Conservation (phyloP, 2,329 filamentous ascomycete species). For the Lecanicillium sp. region DNA sequence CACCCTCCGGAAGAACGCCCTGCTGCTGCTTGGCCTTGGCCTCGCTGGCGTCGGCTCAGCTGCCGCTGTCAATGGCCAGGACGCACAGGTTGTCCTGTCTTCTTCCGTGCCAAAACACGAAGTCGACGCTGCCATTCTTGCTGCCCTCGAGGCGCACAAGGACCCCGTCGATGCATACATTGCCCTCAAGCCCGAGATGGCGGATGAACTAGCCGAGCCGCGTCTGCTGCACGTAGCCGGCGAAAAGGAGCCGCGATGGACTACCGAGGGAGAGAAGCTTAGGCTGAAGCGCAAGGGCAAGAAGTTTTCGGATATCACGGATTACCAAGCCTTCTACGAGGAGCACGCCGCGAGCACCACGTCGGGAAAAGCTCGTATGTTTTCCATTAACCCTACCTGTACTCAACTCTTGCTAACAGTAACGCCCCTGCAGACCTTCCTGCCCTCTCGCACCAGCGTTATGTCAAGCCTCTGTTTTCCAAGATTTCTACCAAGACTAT, state of each 20-base stretch:
- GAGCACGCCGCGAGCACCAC: constrained; percentile 13
- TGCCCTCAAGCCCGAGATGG: constrained; percentile 17
- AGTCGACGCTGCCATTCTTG: constrained; percentile 16
- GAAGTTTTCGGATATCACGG: constrained; percentile 69
- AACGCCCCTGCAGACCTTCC: constrained; percentile 20
- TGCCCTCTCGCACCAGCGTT: constrained; percentile 39
- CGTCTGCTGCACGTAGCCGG: constrained; percentile 58
- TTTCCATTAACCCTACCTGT: not conserved
- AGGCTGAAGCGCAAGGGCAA: constrained; percentile 55
- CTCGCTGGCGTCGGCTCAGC: constrained; percentile 6
- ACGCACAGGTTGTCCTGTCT: constrained; percentile 11
- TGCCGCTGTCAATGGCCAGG: not conserved
- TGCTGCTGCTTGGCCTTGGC: constrained; percentile 2
- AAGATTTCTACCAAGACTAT: constrained; percentile 57
- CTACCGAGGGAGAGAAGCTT: constrained; percentile 69
- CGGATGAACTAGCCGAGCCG: constrained; percentile 27
- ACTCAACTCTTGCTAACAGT: not conserved
- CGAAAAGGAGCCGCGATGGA: constrained; percentile 54
- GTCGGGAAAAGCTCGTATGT: constrained; percentile 23
- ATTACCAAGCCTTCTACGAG: constrained; percentile 43
- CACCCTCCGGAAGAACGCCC: not conserved
- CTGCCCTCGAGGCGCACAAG: constrained; percentile 15
- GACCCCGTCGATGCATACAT: constrained; percentile 23
- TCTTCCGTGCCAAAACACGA: constrained; percentile 6
- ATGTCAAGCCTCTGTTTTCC: constrained; percentile 47